phyloP scores from a whole-genome alignment of 345 rosid genomes.

The Lagerstroemia speciosa region DNA sequence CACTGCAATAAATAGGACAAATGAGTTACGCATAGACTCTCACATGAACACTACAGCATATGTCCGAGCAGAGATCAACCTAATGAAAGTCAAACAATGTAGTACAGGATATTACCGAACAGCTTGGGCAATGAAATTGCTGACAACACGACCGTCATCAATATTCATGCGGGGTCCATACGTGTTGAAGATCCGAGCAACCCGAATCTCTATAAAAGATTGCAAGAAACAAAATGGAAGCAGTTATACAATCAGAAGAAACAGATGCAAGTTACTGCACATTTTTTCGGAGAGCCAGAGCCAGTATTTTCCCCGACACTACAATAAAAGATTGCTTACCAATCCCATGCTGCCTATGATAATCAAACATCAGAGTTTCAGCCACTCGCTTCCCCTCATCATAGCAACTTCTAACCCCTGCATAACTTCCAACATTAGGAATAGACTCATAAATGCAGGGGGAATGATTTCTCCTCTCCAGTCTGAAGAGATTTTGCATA shows the following conservation, averaged over 20 bases:
- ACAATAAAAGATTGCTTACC: constrained; percentile 27
- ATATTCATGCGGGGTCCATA: constrained; percentile 99
- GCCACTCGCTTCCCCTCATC: constrained; percentile 97
- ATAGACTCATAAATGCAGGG: not conserved
- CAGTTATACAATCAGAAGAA: too few relatives aligned
- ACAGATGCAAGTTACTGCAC: not conserved
- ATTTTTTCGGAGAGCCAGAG: not conserved
- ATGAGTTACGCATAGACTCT: not conserved
- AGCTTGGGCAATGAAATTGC: constrained; percentile 97
- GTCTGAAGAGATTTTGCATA: constrained; percentile 13
- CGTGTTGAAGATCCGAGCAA: constrained; percentile 92
- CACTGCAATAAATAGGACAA: constrained; percentile 27
- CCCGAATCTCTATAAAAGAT: constrained; percentile 61
- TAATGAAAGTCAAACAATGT: not conserved
- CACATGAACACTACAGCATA: not conserved
- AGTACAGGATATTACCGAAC: constrained; percentile 37
- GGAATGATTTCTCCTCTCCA: not conserved
- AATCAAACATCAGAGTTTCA: constrained; percentile 90
- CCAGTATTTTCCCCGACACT: not conserved
- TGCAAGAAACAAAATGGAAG: not conserved
- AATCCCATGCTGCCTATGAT: constrained; percentile 90
- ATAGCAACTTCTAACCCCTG: constrained; percentile 92
- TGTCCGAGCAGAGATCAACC: too few relatives aligned
- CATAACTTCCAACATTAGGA: not conserved
- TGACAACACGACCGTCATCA: constrained; percentile 95